phyloP scores from a whole-genome alignment of 2,329 filamentous ascomycete genomes.

The Colletotrichum siamense region DNA sequence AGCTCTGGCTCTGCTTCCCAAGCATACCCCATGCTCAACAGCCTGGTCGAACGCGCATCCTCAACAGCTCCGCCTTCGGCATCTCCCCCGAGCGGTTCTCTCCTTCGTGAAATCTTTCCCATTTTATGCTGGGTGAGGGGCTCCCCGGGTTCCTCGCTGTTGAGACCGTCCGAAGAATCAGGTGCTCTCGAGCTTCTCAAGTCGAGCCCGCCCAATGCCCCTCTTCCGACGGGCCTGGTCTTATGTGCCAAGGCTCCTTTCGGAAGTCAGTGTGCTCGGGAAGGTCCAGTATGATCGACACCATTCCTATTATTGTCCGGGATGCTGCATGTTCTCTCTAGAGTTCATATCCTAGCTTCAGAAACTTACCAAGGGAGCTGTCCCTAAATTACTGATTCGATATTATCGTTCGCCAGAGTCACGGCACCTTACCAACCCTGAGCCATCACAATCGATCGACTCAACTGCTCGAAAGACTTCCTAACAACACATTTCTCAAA shows the following conservation, averaged over 20 bases:
- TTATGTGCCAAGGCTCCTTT: not conserved
- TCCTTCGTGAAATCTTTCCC: not conserved
- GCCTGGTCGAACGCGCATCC: not conserved
- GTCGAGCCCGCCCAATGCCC: not conserved
- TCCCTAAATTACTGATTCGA: rapidly evolving
- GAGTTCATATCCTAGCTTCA: not conserved
- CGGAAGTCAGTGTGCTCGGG: not conserved
- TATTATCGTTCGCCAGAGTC: rapidly evolving
- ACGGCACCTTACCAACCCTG: not conserved
- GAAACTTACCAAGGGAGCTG: not conserved
- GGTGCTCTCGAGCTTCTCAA: not conserved
- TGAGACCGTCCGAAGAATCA: not conserved
- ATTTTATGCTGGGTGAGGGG: not conserved
- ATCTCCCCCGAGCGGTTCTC: not conserved
- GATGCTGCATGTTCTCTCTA: not conserved
- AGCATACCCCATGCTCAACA: not conserved
- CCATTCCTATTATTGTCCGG: not conserved
- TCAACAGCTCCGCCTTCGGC: not conserved
- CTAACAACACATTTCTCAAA: not conserved
- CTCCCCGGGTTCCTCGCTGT: not conserved
- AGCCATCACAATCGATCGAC: not conserved
- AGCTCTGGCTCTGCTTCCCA: not conserved
- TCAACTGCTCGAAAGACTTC: rapidly evolving
- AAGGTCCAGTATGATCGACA: not conserved
- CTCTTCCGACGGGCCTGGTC: not conserved